Percentiles rank a stretch among this genome's conserved stretches.
Conservation (phyloP, 2,329 filamentous ascomycete species). For the Pochonia chlamydosporia region DNA sequence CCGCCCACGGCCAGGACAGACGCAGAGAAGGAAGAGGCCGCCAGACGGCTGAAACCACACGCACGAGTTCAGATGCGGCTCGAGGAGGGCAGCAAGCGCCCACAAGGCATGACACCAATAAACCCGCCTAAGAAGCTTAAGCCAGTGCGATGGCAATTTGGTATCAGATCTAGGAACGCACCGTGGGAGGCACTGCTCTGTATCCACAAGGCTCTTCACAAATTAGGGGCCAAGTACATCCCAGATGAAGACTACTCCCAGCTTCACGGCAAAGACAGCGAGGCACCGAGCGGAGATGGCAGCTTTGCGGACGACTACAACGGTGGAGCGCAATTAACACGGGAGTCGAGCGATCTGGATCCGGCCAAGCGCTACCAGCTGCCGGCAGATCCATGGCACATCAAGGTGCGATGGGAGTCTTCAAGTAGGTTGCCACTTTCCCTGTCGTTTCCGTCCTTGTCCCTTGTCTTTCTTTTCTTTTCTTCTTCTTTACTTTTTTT, state of each 20-base stretch:
- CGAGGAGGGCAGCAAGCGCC: constrained; percentile 56
- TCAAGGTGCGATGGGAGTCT: constrained; percentile 83
- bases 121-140: constrained; percentile 64
- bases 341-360: constrained; percentile 39
- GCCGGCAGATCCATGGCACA: constrained; percentile 93
- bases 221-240: constrained; percentile 86
- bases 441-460: neutral
- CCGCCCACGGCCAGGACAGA: constrained; percentile 48
- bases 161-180: constrained; percentile 88
- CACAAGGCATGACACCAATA: constrained; percentile 58
- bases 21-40: constrained; percentile 76
- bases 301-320: constrained; percentile 36
- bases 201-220: constrained; percentile 85
- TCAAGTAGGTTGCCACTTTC: constrained; percentile 57
- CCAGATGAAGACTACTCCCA: constrained; percentile 54
- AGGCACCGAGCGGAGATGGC: constrained; percentile 27
- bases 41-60: constrained; percentile 79
- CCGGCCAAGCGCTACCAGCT: constrained; percentile 65
- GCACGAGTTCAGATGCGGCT: constrained; percentile 64
- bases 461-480: neutral
- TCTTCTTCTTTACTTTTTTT: neutral
- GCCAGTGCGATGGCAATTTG: constrained; percentile 94
- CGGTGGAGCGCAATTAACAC: constrained; percentile 24
- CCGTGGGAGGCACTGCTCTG: constrained; percentile 92
- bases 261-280: constrained; percentile 36